Base-by-base conservation (phyloP, 108 stramenopile genomes). In the Seminavis robusta region DNA sequence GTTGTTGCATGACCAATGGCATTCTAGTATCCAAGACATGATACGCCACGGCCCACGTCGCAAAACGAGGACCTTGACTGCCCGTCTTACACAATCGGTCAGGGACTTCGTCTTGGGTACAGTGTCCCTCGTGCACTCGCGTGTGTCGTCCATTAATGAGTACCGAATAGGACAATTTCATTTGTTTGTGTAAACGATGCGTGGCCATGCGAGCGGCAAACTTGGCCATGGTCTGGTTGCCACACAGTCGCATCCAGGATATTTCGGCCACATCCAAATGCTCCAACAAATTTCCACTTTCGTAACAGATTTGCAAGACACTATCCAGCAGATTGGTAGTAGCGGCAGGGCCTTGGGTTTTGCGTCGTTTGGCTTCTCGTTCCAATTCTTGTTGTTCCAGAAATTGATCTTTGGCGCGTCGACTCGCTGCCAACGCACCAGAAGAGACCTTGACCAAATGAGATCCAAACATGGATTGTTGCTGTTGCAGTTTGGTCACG, bases 331-430 rank as follows among this genome's bases (percentile, higher is more conserved):
- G 31, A 47, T 24, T n/a, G 24, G 1, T 8, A 30, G 24, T 30
- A 26, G 24, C 37, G 37, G 37, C 13, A 38, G n/a, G 44, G n/a
- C 20, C 17, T 19, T 15, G 10, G 10, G 9, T 1, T 45, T 19
- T 45, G 13, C 44, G 16, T 45, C 44, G n/a, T 45, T 45, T 45
- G 10, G n/a, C n/a, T 19, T 45, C 16, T 19, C 19, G 44, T 45
- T 45, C 44, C 44, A 45, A 45, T 45, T 45, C 44, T 19, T 45
- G 17, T 19, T 45, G 44, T 19, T 45, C 44, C 19, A 19, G 10
- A 19, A 19, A 19, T 10, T 19, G 44, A 10, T 45, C 44, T 10
- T 45, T 15, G 20, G 44, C 44, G n/a, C 44, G 44, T 19, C 44
- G n/a, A 19, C 17, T 19, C 10, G 44, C 44, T 10, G 44, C 44